Conservation (phyloP, 495 filamentous ascomycete genomes). For the Lichenothelia convexa region DNA sequence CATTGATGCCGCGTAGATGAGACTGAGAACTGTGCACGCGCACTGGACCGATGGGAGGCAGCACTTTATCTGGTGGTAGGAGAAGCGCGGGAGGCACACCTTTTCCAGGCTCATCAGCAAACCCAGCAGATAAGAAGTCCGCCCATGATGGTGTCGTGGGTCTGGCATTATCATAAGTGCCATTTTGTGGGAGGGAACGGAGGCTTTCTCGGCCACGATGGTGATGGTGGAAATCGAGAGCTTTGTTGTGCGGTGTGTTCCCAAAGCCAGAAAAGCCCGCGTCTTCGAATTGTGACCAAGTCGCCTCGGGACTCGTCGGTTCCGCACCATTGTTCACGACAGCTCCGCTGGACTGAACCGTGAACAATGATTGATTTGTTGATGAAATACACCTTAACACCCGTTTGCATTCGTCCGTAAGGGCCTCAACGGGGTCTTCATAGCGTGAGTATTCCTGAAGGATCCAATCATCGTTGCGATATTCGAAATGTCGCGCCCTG, state of each 20-base stretch:
- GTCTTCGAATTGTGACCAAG: slow-evolving; percentile 94
- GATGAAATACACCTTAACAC: slow-evolving; percentile 79
- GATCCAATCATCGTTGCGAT: slow-evolving; percentile 68
- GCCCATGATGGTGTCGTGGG: slow-evolving; percentile 96
- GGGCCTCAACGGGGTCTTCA: slow-evolving; percentile 70
- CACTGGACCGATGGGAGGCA: slow-evolving; percentile 58
- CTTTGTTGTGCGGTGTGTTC: slow-evolving; percentile 5
- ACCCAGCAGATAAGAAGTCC: slow-evolving; percentile 88
- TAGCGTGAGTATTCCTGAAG: slow-evolving; percentile 69
- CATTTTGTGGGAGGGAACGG: slow-evolving; percentile 43
- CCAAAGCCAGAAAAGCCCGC: slow-evolving; percentile 62
- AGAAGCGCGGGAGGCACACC: slow-evolving; percentile 40
- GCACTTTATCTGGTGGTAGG: slow-evolving; percentile 76
- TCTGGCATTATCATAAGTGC: slow-evolving; percentile 44
- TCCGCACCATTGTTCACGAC: slow-evolving; percentile 7
- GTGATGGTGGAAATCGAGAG: slow-evolving; percentile 1
- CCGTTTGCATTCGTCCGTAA: slow-evolving; percentile 85
- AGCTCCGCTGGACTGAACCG: no score
- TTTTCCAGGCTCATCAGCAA: slow-evolving; percentile 48
- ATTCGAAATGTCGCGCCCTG: slow-evolving; percentile 86
- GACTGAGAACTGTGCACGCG: slow-evolving; percentile 78
- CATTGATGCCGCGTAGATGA: slow-evolving; percentile 44
- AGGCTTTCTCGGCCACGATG: slow-evolving; percentile 22
- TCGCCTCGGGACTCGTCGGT: slow-evolving; percentile 62
- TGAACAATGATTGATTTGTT: slow-evolving; percentile 61